These are phyloP conservation scores for Kwoniella shivajii DNA, from an alignment of 1,284 basidiomycete species.

Conservation along the genomic window DNA sequence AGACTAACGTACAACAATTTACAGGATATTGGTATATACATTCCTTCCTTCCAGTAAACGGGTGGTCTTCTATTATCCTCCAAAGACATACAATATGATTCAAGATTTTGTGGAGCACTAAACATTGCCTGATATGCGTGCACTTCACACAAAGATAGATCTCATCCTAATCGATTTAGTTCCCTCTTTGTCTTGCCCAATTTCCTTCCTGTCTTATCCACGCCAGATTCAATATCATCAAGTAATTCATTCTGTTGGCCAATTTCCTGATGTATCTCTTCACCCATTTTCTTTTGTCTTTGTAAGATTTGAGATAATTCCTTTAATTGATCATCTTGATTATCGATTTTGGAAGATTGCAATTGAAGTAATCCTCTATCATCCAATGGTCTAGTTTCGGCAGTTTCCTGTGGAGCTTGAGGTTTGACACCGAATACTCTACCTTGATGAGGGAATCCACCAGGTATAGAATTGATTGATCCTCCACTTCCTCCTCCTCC, in stretches of 20 bases:
- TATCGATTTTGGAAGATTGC: conserved; percentile 75
- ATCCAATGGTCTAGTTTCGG: conserved; percentile 81
- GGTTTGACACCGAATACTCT: conserved; percentile 72
- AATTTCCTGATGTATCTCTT: conserved; percentile 85
- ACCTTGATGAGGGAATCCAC: conserved; percentile 18
- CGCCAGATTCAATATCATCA: conserved; percentile 72
- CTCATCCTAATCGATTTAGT: conserved; percentile 62
- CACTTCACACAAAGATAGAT: too few species aligned
- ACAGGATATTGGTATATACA: too few species aligned
- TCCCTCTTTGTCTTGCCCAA: conserved; percentile 76
- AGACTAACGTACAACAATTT: too few species aligned
- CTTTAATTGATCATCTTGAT: conserved; percentile 80
- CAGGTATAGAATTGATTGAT: conserved; percentile 5
- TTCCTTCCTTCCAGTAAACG: too few species aligned
- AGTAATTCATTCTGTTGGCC: conserved; percentile 81
- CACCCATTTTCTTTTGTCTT: conserved; percentile 80
- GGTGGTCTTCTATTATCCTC: too few species aligned
- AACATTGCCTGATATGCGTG: too few species aligned
- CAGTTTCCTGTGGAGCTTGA: conserved; percentile 72
- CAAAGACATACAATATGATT: too few species aligned
- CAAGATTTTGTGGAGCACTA: too few species aligned
- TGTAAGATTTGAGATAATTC: conserved; percentile 79
- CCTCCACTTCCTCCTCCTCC: neutral
- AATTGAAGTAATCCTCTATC: conserved; percentile 75
- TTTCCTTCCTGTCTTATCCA: conserved; percentile 75